Conservation (phyloP, 208 protist genomes). For the Vickermania spadyakhi region DNA sequence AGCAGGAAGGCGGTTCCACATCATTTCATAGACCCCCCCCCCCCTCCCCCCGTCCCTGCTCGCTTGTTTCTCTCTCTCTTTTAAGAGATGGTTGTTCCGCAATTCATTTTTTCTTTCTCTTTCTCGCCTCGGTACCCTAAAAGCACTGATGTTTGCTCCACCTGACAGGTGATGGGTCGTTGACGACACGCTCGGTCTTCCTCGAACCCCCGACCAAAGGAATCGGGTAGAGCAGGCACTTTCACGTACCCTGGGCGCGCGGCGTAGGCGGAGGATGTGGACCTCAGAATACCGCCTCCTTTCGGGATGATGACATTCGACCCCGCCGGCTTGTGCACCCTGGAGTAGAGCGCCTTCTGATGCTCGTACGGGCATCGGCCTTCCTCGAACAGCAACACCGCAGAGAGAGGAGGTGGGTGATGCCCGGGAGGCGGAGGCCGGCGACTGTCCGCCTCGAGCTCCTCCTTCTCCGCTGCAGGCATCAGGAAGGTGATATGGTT, state of each 20-base stretch:
- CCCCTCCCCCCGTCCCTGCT: background rate
- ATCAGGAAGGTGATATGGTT: constrained; percentile 34
- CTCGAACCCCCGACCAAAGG: background rate
- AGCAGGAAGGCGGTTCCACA: too few relatives aligned
- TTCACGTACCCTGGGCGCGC: background rate
- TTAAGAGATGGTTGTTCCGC: background rate
- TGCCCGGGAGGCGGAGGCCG: background rate
- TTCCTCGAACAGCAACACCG: background rate
- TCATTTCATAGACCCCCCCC: background rate
- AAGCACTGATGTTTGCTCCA: background rate
- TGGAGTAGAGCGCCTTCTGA: background rate
- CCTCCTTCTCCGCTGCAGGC: constrained; percentile 8
- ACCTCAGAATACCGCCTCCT: background rate
- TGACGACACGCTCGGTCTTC: background rate
- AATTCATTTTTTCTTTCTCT: background rate
- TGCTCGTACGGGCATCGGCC: background rate
- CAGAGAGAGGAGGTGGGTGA: background rate
- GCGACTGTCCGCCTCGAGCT: constrained; percentile 5
- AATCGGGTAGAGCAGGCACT: background rate
- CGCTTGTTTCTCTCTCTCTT: background rate
- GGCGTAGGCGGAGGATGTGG: background rate
- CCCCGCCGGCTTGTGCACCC: background rate
- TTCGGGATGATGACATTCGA: background rate
- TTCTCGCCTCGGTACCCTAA: background rate
- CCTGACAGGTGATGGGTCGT: too few relatives aligned